Conservation (phyloP, 2,329 filamentous ascomycete species). For the Capronia americana region DNA sequence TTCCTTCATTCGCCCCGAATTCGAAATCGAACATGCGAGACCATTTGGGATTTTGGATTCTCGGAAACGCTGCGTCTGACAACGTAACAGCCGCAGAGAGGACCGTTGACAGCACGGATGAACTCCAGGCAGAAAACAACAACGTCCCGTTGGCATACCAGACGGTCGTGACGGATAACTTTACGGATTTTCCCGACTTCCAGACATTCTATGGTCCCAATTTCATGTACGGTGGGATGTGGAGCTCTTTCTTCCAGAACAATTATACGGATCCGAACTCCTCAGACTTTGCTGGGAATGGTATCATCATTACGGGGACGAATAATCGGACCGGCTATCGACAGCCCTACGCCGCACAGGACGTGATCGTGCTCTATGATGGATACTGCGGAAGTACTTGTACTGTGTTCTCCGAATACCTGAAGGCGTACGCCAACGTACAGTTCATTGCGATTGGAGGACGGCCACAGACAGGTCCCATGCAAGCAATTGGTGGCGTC, state of each 20-base stretch:
- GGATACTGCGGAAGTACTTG: constrained; percentile 66
- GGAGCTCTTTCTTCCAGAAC: constrained; percentile 64
- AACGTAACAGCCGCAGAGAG: constrained; percentile 32
- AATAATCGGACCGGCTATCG: constrained; percentile 55
- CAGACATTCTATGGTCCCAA: constrained; percentile 50
- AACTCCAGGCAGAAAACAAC: constrained; percentile 42
- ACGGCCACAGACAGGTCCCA: constrained; percentile 59
- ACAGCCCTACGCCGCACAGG: constrained; percentile 61
- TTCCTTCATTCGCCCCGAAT: constrained; percentile 55
- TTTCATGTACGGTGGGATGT: constrained; percentile 58
- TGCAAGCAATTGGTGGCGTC: constrained; percentile 70
- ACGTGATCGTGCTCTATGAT: constrained; percentile 57
- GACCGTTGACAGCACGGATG: constrained; percentile 41
- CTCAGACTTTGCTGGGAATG: constrained; percentile 41
- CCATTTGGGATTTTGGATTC: constrained; percentile 48
- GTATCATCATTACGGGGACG: constrained; percentile 57
- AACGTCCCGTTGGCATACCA: constrained; percentile 44
- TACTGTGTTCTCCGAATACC: constrained; percentile 62
- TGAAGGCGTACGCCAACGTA: constrained; percentile 61
- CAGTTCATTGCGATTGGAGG: constrained; percentile 67
- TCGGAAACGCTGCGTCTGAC: constrained; percentile 42
- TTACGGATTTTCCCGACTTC: constrained; percentile 51
- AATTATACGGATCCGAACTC: constrained; percentile 51
- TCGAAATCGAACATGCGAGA: constrained; percentile 57
- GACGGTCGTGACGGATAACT: constrained; percentile 42